Conservation (phyloP, 78 protist species). For the Paratrimastix pyriformis region DNA sequence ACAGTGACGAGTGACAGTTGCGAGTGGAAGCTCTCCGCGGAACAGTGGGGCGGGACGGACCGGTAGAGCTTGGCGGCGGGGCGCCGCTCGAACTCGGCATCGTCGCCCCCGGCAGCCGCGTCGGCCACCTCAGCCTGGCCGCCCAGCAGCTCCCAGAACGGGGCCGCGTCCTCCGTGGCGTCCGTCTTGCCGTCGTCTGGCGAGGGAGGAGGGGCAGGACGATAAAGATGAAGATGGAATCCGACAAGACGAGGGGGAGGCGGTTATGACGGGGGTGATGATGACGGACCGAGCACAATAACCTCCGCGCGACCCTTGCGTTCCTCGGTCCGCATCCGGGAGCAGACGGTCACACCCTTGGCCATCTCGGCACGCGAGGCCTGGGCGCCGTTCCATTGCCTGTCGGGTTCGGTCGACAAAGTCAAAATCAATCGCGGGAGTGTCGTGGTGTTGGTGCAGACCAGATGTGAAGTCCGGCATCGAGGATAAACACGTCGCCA, state of each 20-base stretch:
- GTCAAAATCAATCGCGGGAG: no score
- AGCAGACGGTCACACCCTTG: constrained; percentile 35
- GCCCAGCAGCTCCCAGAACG: constrained; percentile 34
- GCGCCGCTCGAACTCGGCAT: not conserved
- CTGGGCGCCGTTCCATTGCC: constrained; percentile 47
- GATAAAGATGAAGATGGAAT: no score
- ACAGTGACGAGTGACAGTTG: no score
- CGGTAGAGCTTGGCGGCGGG: not conserved
- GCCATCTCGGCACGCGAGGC: constrained; percentile 20
- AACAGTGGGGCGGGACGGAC: no score
- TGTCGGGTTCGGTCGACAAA: no score
- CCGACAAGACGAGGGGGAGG: no score
- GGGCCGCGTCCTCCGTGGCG: constrained; percentile 3
- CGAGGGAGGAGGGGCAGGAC: no score
- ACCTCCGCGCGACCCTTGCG: constrained; percentile 30
- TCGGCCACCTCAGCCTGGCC: not conserved
- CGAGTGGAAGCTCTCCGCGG: no score
- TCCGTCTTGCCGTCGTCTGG: constrained; percentile 27
- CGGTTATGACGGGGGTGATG: no score
- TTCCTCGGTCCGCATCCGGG: constrained; percentile 20
- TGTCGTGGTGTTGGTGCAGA: no score
- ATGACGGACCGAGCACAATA: not conserved
- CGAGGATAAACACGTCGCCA: constrained; percentile 63
- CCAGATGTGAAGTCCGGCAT: not conserved
- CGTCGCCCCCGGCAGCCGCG: constrained; percentile 42